These are phyloP conservation scores for Candida berthetii DNA, from an alignment of 805 yeast genomes.

Conservation along the genomic window DNA sequence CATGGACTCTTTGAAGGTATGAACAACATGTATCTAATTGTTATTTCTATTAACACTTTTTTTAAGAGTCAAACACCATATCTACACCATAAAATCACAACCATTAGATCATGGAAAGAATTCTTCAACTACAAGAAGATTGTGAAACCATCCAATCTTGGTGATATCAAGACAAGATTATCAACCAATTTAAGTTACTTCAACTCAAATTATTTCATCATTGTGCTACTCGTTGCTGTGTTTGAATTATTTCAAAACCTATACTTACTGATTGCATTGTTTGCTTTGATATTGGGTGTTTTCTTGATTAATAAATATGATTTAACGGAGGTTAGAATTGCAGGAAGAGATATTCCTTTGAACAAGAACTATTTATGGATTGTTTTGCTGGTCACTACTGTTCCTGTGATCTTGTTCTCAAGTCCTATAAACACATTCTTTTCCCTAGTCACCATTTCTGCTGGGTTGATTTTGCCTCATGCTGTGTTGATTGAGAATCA, in stretches of 20 bases:
- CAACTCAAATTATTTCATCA: constrained; percentile 16
- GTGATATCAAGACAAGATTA: constrained; percentile 9
- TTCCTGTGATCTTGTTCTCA: constrained; percentile 14
- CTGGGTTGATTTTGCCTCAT: constrained; percentile 6
- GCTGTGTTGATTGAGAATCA: constrained; percentile 10
- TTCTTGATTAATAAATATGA: constrained; percentile 5
- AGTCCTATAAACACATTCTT: constrained; percentile 6
- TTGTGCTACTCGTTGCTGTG: constrained; percentile 8
- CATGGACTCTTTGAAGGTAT: constrained; percentile 3
- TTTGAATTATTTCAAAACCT: constrained; percentile 12
- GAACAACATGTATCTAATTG: neutral
- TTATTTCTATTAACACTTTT: constrained; percentile 3
- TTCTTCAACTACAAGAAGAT: constrained; percentile 13
- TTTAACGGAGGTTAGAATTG: constrained; percentile 4
- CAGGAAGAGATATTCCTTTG: constrained; percentile 1
- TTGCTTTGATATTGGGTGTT: constrained; percentile 5
- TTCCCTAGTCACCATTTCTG: neutral
- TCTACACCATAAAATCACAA: constrained; percentile 16
- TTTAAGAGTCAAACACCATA: constrained; percentile 15
- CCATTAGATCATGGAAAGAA: constrained; percentile 13
- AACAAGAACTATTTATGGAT: constrained; percentile 12
- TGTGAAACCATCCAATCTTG: constrained; percentile 5
- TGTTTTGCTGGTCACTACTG: constrained; percentile 6
- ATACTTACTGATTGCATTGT: constrained; percentile 9
- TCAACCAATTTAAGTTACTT: constrained; percentile 11